Base-by-base conservation (phyloP, 2,329 filamentous ascomycete species). In the Ceratocystis papillata region DNA sequence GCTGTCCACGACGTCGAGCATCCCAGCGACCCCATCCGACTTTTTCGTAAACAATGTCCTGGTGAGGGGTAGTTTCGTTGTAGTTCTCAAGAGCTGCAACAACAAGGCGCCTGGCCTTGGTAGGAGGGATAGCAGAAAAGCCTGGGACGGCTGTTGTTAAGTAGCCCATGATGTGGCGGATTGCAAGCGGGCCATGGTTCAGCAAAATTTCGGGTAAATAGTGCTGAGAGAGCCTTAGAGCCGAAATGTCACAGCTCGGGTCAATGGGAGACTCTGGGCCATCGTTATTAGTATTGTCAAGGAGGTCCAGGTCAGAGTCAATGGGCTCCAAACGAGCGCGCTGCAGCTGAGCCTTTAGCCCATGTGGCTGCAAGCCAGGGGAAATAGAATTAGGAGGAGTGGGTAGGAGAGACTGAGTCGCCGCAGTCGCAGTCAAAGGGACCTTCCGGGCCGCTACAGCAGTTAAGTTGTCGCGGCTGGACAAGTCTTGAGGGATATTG, bases 21-120 rank as follows among this genome's bases (percentile, higher is more conserved):
- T 95, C 89, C 93, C 93, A 99, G 70, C 91, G 86, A 68, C 94
- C 94, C 93, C 93, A 97, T 73, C 93, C 93, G 67, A 96, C 90
- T 80, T 97, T 97, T 75, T 95, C 89, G 73, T 96, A 97, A 73
- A 87, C 82, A 72, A 94, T 87, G 71, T 90, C 86, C 70, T 87
- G 86, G 69, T 86, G 80, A 65, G 77, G 76, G 69, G 82, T 82
- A 37, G 41, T 33, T 22, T 59, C 60, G 71, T 83, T 82, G 71
- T 89, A 87, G 71, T 89, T 88, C 77, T 97, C 93, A 70, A 97
- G 78, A 68, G 92, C 93, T 67, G 87, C 88, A n/a, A 96, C 93
- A 4, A 97, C 91, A 67, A 97, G 79, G 75, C 93, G 85, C 71
- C 94, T 85, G 57, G 94, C 92, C 79, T 96, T 96, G 67, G 89